Base-by-base conservation (phyloP, 2,329 filamentous ascomycete species). In the Decorospora gaudefroyi region DNA sequence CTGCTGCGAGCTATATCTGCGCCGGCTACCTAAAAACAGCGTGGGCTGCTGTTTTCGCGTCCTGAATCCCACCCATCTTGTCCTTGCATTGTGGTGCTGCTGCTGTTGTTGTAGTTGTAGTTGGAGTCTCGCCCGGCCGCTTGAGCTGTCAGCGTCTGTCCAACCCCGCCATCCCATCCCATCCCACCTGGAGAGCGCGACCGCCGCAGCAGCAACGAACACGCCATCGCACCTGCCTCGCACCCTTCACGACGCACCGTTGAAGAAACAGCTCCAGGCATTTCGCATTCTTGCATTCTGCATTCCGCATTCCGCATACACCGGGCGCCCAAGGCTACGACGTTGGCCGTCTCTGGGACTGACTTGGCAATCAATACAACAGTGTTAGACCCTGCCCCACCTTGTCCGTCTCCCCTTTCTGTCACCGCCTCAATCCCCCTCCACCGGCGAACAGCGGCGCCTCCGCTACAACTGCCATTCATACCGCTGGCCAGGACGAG, bases 341-440 rank as follows among this genome's bases (percentile, higher is more conserved):
- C 25, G 31, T 17, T 32, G 6, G 15, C 17, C n/a, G 16, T 21
- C 23, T 29, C 23, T 17, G 32, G 27, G 33, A 35, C 34, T 39
- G 46, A 49, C 31, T 49, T 38, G 42, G 42, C 43, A 36, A 22
- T 23, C 40, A 33, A 21, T 21, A 39, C 34, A 27, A 43, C 39
- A 43, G n/a, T n/a, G n/a, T n/a, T n/a, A n/a, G 39, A 48, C 33
- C 33, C 46, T 46, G 41, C 46, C 46, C 46, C 46, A 42, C 41
- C 46, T 35, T 28, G 37, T 46, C 46, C 35, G 34, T 43, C 45
- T 49, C 37, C 35, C 42, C 42, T 37, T 46, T 46, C 46, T 40
- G 46, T 49, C 46, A 49, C 46, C 46, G 46, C 46, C 46, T 49
- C 41, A 36, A 35, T 46, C 31, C 22, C 35, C 28, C 41, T 39